phyloP scores from a whole-genome alignment of 2,329 filamentous ascomycete species.

The Fusarium buxicola region DNA sequence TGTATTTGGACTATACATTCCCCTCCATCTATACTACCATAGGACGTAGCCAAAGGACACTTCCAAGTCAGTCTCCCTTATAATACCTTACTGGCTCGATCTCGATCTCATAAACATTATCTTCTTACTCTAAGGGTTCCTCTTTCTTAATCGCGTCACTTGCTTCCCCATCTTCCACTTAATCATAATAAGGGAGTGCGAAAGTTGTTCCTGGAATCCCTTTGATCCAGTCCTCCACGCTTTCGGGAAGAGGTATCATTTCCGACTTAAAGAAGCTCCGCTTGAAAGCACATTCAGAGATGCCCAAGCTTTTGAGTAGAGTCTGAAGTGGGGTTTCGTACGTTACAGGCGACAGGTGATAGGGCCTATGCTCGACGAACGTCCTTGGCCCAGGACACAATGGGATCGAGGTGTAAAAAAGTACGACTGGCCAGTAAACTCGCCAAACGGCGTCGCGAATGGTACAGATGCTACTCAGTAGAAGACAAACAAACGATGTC shows the following conservation, averaged over 20 bases:
- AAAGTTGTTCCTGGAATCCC: not conserved
- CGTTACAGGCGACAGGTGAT: too few species aligned
- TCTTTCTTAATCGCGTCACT: not conserved
- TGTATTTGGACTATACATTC: too few species aligned
- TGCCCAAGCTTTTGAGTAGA: not conserved
- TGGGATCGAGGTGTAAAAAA: not conserved
- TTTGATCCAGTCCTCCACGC: not conserved
- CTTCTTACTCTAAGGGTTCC: not conserved
- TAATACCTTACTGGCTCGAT: too few species aligned
- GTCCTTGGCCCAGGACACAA: not conserved
- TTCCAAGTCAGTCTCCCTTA: too few species aligned
- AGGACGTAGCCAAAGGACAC: too few species aligned
- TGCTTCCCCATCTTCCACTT: not conserved
- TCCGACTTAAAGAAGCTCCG: not conserved
- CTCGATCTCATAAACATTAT: too few species aligned
- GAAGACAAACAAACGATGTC: not conserved
- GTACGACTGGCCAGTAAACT: not conserved
- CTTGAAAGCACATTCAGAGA: not conserved
- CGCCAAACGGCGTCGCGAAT: not conserved
- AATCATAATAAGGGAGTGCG: not conserved
- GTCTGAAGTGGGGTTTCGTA: not conserved
- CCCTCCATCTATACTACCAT: too few species aligned
- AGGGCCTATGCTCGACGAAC: not conserved
- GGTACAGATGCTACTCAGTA: rapidly evolving
- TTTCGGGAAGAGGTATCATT: not conserved